phyloP scores from a whole-genome alignment of 2,329 filamentous ascomycete genomes.

The Erysiphe pulchra region DNA sequence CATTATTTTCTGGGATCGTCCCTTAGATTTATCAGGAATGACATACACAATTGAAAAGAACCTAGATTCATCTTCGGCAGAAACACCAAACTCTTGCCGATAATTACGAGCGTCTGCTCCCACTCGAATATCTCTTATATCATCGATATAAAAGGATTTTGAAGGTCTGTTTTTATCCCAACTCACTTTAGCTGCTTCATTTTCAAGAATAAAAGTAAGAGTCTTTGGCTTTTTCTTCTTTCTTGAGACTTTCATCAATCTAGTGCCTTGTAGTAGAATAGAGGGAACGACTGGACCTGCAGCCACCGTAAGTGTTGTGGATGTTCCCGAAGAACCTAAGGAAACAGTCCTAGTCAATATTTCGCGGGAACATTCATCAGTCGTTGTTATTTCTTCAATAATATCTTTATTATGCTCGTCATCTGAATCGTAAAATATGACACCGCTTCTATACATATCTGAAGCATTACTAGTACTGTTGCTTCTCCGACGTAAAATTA shows the following conservation, averaged over 20 bases:
- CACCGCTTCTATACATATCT: slow-evolving; percentile 17
- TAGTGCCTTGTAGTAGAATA: slow-evolving; percentile 52
- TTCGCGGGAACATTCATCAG: slow-evolving; percentile 17
- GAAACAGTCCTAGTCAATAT: slow-evolving; percentile 24
- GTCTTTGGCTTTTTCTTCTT: slow-evolving; percentile 50
- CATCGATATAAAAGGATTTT: slow-evolving; percentile 82
- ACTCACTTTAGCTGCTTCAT: slow-evolving; percentile 60
- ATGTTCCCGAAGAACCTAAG: slow-evolving; percentile 19
- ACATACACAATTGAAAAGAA: slow-evolving; percentile 86
- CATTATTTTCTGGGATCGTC: slow-evolving; percentile 45
- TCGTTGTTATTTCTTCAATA: slow-evolving; percentile 20
- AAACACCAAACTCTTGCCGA: slow-evolving; percentile 53
- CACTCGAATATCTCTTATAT: slow-evolving; percentile 73
- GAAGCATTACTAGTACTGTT: slow-evolving; percentile 59
- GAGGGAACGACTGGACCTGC: slow-evolving; percentile 52
- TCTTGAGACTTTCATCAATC: slow-evolving; percentile 62
- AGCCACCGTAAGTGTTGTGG: slow-evolving; percentile 12
- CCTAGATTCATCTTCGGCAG: slow-evolving; percentile 37
- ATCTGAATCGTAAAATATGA: slow-evolving; percentile 26
- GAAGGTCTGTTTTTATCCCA: slow-evolving; percentile 61
- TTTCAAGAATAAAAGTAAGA: slow-evolving; percentile 48
- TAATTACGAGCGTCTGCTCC: slow-evolving; percentile 73
- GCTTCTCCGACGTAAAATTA: slow-evolving; percentile 65
- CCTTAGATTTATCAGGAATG: slow-evolving; percentile 51
- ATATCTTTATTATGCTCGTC: slow-evolving; percentile 27